A percentile compares a stretch with the other conserved stretches of the same genome.
phyloP scores from a whole-genome alignment of 2,329 filamentous ascomycete species.

The Pestalotiopsis sp. region DNA sequence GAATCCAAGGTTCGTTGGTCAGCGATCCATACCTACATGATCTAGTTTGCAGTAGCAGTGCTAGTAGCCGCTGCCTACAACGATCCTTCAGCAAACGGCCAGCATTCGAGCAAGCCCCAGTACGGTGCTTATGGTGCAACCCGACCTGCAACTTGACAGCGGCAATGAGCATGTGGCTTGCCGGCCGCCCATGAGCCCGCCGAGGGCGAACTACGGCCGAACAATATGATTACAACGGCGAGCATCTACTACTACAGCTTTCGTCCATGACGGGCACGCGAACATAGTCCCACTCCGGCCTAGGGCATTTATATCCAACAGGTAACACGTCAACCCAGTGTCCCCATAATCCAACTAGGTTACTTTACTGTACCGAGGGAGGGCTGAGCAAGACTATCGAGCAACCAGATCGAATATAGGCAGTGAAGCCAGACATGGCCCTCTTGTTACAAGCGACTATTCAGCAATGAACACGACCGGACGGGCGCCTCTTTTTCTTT shows the following conservation, averaged over 20 bases:
- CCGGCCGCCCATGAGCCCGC: background rate
- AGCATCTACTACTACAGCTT: background rate
- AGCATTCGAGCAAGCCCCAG: background rate
- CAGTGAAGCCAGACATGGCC: background rate
- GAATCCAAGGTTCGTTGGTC: too few relatives aligned
- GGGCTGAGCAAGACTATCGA: background rate
- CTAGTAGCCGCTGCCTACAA: background rate
- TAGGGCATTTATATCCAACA: background rate
- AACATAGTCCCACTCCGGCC: background rate
- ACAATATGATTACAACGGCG: background rate
- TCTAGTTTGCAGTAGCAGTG: background rate
- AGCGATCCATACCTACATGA: background rate
- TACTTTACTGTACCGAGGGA: background rate
- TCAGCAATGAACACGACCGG: background rate
- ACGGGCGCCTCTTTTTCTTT: background rate
- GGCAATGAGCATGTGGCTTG: background rate
- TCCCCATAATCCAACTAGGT: too few relatives aligned
- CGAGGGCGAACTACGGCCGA: background rate
- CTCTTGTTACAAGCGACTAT: background rate
- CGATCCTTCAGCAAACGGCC: background rate
- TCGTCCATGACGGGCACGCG: background rate
- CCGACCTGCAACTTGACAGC: background rate
- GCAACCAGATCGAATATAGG: background rate
- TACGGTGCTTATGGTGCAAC: background rate
- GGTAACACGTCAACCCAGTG: too few relatives aligned